A percentile compares a stretch with the other conserved stretches of the same genome.
Conservation (phyloP, 371 early-diverging fungal species). For the Mucor circinelloides region DNA sequence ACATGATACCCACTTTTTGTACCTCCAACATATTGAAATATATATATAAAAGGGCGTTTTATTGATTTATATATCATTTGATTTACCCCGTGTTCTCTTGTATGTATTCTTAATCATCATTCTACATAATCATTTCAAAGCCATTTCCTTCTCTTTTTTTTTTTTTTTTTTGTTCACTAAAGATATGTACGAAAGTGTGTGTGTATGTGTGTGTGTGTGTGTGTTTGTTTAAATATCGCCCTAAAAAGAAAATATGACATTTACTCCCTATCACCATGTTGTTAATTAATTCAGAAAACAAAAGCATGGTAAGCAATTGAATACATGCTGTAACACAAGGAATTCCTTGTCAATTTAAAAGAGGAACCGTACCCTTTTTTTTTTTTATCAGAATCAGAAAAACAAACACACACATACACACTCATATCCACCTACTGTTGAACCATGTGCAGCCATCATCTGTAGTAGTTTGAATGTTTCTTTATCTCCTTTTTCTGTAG, state of each 20-base stretch:
- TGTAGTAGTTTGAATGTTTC: not conserved
- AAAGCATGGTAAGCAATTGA: not conserved
- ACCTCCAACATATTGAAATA: not conserved
- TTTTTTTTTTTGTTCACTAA: not conserved
- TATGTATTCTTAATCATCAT: not conserved
- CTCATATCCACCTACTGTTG: no score
- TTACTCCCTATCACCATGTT: not conserved
- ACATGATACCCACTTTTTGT: not conserved
- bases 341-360: not conserved
- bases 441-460: not conserved
- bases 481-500: not conserved
- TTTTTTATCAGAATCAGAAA: not conserved
- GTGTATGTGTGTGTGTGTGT: not conserved
- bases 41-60: not conserved
- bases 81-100: conserved; percentile 1
- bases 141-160: not conserved
- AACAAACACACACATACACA: not conserved
- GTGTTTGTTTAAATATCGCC: not conserved
- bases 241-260: not conserved
- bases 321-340: not conserved
- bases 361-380: not conserved
- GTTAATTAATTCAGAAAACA: not conserved
- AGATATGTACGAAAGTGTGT: no score
- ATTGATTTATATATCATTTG: not conserved
- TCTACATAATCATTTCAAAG: not conserved